phyloP scores from a whole-genome alignment of 2,329 filamentous ascomycete genomes.

The Aureobasidium sp. region DNA sequence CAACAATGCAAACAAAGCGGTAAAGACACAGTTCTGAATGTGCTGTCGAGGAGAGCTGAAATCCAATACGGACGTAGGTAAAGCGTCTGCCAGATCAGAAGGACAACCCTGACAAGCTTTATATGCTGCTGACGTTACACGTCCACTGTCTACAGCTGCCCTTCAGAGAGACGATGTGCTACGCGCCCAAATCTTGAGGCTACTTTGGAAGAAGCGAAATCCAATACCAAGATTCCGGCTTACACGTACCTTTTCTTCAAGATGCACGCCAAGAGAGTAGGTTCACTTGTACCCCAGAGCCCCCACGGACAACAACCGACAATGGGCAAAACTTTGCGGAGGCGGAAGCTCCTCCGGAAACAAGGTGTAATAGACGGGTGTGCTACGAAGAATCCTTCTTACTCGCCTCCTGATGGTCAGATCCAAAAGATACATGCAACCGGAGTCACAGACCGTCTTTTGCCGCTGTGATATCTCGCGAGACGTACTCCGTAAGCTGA shows the following conservation, averaged over 20 bases:
- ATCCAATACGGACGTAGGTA: constrained; percentile 8
- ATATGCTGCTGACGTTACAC: constrained; percentile 8
- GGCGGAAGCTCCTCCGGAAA: background rate
- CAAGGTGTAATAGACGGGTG: background rate
- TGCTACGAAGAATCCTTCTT: background rate
- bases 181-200: background rate
- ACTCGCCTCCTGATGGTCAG: background rate
- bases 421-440: background rate
- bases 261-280: background rate
- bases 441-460: background rate
- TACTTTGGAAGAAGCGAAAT: background rate
- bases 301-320: background rate
- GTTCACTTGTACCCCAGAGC: background rate
- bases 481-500: background rate
- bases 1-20: constrained; percentile 2
- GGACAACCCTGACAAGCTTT: background rate
- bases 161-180: background rate
- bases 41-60: background rate
- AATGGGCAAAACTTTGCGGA: background rate
- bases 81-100: constrained; percentile 5
- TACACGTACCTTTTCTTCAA: background rate
- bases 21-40: background rate
- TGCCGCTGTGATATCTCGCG: background rate
- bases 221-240: background rate
- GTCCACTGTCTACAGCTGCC: background rate